Evolutionary conservation across 164 flowering plant genomes (phyloP), one percentile per base, ranked within the genome.

Genomic region (Tetracentron sinense): DNA sequence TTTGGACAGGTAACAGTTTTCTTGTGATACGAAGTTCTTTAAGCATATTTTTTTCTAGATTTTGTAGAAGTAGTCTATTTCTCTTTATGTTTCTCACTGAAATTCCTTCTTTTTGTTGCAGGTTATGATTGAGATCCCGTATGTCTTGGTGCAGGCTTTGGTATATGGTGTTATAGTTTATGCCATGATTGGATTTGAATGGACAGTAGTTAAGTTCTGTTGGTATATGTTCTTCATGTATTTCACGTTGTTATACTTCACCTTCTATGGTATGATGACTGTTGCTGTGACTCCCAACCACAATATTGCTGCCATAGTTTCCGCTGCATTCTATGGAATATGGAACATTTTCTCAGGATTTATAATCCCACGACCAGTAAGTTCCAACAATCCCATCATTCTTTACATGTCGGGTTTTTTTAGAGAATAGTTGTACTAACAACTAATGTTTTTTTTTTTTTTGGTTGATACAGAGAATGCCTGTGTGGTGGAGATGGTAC

Each of bases 241-340:
- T 77, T 77, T 80, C 76, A 77, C 89, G 20, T 61, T 87, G 42
- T 62, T 85, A 19, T 85, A 80, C 79, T 85, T 79, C 77, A 83
- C 87, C 50, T 79, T 35, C 69, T 87, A 83, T 56, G 90, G 88
- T 23, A 87, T 87, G 92, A 85, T 87, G 92, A 61, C 86, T 10
- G 88, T 85, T 7, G 89, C 81, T 27, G 53, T 85, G 31, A 83
- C 86, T 28, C 92, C 92, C 31, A 83, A 85, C 71, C 81, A 74
- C 22, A 61, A 75, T 55, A 70, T 84, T 57, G 86, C 88, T 30
- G 76, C 82, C 29, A 79, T 85, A 8, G 65, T 85, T 55, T 73
- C 89, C 11, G 42, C 86, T 51, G 73, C 81, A n/a, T 83, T 83
- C 62, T 87, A 81, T 57, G 77, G 75, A 23, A 21, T 85, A 14